Evolutionary conservation across 495 filamentous ascomycete genomes (phyloP).

Genomic region (Xylaria palmicola): DNA sequence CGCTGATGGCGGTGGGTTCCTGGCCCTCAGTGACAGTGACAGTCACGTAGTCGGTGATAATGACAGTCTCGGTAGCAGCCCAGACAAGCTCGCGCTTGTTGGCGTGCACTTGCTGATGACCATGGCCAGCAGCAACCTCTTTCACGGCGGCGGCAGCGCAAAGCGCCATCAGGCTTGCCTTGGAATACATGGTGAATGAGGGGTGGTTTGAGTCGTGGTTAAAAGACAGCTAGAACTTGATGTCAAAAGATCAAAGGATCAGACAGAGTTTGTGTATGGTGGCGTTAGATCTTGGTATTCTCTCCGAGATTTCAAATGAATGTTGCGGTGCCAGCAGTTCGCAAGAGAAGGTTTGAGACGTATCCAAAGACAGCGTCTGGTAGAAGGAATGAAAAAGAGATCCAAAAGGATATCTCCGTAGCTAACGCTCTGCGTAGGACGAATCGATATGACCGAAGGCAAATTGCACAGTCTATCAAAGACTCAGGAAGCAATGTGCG

Average conservation of each 20-base stretch:
- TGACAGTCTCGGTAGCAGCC: constrained; percentile 27
- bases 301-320: constrained; percentile 20
- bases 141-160: constrained; percentile 27
- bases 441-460: constrained; percentile 12
- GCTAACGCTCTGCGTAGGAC: constrained; percentile 31
- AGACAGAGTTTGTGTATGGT: not conserved
- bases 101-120: constrained; percentile 29
- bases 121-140: constrained; percentile 21
- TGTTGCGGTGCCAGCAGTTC: constrained; percentile 30
- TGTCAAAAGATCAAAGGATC: not conserved
- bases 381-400: constrained; percentile 26
- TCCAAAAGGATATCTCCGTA: constrained; percentile 16
- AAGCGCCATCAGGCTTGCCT: constrained; percentile 29
- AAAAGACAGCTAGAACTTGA: not conserved
- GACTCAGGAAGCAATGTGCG: constrained; percentile 30
- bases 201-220: constrained; percentile 3
- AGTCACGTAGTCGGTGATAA: constrained; percentile 29
- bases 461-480: constrained; percentile 27
- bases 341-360: constrained; percentile 26
- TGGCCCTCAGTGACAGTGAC: constrained; percentile 22
- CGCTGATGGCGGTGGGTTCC: constrained; percentile 7
- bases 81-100: constrained; percentile 29
- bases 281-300: constrained; percentile 1
- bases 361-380: constrained; percentile 23
- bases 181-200: constrained; percentile 25